These are phyloP conservation scores for Leccinum arenicola DNA, from an alignment of 768 basidiomycete genomes.

Conservation along the genomic window DNA sequence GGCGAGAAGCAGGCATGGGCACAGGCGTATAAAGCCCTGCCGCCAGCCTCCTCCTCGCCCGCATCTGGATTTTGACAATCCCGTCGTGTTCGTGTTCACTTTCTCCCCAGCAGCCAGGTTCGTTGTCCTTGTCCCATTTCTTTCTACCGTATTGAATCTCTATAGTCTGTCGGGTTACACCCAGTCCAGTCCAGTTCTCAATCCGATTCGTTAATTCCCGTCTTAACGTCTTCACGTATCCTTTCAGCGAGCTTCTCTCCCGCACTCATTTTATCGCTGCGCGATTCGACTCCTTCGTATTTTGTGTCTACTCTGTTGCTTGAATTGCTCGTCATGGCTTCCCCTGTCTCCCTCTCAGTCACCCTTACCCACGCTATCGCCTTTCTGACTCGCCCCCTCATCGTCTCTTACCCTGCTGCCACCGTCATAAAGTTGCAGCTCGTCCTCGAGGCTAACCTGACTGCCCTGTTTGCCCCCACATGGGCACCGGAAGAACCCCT, in stretches of 20 bases:
- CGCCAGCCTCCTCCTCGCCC: background rate
- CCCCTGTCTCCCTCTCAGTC: slow-evolving; percentile 52
- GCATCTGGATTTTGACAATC: slow-evolving; percentile 39
- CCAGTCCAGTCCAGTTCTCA: slow-evolving; percentile 24
- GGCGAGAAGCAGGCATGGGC: slow-evolving; percentile 8
- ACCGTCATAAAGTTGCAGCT: slow-evolving; percentile 69
- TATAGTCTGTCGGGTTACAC: slow-evolving; percentile 28
- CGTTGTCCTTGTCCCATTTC: background rate
- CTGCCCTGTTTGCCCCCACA: slow-evolving; percentile 60
- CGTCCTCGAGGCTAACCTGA: slow-evolving; percentile 71
- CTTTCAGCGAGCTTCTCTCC: slow-evolving; percentile 23
- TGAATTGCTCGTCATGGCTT: slow-evolving; percentile 22
- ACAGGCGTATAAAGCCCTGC: slow-evolving; percentile 26
- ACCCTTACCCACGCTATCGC: slow-evolving; percentile 73
- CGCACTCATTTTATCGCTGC: slow-evolving; percentile 31
- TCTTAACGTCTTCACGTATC: slow-evolving; percentile 27
- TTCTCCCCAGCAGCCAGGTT: slow-evolving; percentile 30
- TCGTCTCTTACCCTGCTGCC: slow-evolving; percentile 52
- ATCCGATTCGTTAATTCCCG: slow-evolving; percentile 14
- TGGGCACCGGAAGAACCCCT: slow-evolving; percentile 67
- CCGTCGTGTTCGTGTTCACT: slow-evolving; percentile 17
- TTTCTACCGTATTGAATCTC: background rate
- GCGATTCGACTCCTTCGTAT: slow-evolving; percentile 28
- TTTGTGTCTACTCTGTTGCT: slow-evolving; percentile 13
- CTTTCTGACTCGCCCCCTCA: slow-evolving; percentile 68